Base-by-base conservation (phyloP, 441 rosid genomes). In the Rhodomyrtus psidioides region DNA sequence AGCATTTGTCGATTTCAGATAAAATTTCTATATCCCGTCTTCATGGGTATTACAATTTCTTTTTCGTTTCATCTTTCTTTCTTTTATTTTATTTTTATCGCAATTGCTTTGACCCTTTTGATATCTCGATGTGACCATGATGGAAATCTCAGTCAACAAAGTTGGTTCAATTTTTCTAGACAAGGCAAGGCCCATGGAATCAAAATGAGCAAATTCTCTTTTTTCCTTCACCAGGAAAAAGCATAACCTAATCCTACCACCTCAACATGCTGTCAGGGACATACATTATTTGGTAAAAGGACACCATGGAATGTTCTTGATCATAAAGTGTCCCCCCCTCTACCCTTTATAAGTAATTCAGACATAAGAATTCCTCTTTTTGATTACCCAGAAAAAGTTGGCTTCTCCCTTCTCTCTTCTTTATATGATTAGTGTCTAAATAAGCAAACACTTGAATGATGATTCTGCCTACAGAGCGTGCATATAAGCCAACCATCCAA, bases 401-500 rank as follows among this genome's bases (percentile, higher is more conserved):
- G 79, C 13, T 53, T 70, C n/a, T 70, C 79, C 79, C 79, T 65
- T 39, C 79, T 21, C 16, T 65, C 79, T 65, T 65, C 49, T 65
- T 65, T 51, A 51, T 70, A 70, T 70, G 49, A 70, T 39, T 70
- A 70, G 79, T 70, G 79, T 70, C 79, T 39, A 70, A 39, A 70
- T 39, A 70, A 70, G 79, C 6, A 70, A 70, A 70, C 59, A 81
- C 58, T 85, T 53, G 51, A 12, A 46, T 49, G 34, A 44, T 12
- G 53, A 70, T 82, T 87, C 83, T 82, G 84, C 56, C 39, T 86
- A 85, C 65, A 82, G 14, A 58, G 85, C 82, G 60, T 83, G 75
- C 91, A 91, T 49, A 87, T 91, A 91, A 90, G 92, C 93, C 92
- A 91, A 91, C 83, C 82, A 83, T 86, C 81, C 85, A 82, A 88